Conservation (phyloP, 73 alveolate species). For the Paramecium bursaria region DNA sequence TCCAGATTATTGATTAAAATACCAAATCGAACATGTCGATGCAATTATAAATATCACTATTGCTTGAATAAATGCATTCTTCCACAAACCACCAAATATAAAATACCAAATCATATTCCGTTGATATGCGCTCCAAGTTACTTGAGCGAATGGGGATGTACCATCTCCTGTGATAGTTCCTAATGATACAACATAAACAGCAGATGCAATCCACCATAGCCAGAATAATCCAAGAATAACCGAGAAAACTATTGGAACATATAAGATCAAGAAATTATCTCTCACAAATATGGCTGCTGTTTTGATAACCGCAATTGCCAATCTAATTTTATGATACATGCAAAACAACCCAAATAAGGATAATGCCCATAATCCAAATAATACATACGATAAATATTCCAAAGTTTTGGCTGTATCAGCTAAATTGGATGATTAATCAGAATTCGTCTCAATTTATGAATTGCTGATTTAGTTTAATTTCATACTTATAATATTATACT, state of each 20-base stretch:
- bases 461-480: too few species aligned
- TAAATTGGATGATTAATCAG: not conserved
- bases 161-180: constrained; percentile 74
- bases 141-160: constrained; percentile 77
- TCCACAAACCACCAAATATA: constrained; percentile 86
- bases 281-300: constrained; percentile 88
- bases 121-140: constrained; percentile 79
- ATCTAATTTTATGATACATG: constrained; percentile 87
- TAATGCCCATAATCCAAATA: constrained; percentile 62
- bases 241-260: constrained; percentile 60
- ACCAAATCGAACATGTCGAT: constrained; percentile 22
- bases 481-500: not conserved
- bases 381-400: constrained; percentile 4
- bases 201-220: constrained; percentile 83
- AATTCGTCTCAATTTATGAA: not conserved
- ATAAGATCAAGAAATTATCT: constrained; percentile 72
- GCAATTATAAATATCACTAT: constrained; percentile 68
- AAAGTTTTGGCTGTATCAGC: not conserved
- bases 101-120: constrained; percentile 81
- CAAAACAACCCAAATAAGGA: constrained; percentile 25
- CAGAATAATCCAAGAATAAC: constrained; percentile 32
- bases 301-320: constrained; percentile 90
- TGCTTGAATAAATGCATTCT: constrained; percentile 77
- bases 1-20: not conserved
- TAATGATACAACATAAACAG: constrained; percentile 71